Evolutionary conservation across 768 basidiomycete genomes (phyloP).

Genomic region (Lactarius evosmus): DNA sequence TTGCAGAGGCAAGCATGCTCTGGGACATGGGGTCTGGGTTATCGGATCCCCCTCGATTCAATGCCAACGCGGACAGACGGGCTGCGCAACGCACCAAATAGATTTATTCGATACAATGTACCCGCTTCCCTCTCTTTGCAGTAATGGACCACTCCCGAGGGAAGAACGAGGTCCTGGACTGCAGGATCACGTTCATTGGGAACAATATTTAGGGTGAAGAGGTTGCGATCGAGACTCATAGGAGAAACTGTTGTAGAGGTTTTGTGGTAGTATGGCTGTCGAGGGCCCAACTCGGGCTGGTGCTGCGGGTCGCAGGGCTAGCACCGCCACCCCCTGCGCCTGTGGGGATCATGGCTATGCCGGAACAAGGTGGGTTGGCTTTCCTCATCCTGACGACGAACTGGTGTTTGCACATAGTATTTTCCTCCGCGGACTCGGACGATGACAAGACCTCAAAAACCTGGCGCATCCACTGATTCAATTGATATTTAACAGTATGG

Average conservation of each 20-base stretch:
- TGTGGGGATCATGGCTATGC: not conserved
- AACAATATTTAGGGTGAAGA: constrained; percentile 73
- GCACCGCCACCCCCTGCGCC: not conserved
- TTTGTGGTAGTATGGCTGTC: not conserved
- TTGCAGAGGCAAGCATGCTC: constrained; percentile 65
- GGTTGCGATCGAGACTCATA: constrained; percentile 84
- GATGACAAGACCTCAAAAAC: too few species aligned
- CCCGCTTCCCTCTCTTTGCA: constrained; percentile 61
- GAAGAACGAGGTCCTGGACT: constrained; percentile 69
- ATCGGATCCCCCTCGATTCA: not conserved
- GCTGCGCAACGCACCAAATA: constrained; percentile 52
- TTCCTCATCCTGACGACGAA: not conserved
- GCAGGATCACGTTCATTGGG: constrained; percentile 56
- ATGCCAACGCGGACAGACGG: not conserved
- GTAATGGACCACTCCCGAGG: constrained; percentile 62
- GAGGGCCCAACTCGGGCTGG: too few species aligned
- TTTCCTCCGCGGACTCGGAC: not conserved
- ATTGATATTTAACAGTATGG: too few species aligned
- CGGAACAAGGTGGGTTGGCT: not conserved
- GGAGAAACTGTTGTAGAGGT: not conserved
- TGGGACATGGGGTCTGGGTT: constrained; percentile 68
- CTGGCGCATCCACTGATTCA: not conserved
- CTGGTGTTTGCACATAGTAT: not conserved
- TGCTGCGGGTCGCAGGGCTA: not conserved
- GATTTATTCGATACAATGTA: constrained; percentile 57